Evolutionary conservation across 1,284 basidiomycete species (phyloP), one percentile per base, ranked within the genome.

Genomic region (Ustilago loliicola): DNA sequence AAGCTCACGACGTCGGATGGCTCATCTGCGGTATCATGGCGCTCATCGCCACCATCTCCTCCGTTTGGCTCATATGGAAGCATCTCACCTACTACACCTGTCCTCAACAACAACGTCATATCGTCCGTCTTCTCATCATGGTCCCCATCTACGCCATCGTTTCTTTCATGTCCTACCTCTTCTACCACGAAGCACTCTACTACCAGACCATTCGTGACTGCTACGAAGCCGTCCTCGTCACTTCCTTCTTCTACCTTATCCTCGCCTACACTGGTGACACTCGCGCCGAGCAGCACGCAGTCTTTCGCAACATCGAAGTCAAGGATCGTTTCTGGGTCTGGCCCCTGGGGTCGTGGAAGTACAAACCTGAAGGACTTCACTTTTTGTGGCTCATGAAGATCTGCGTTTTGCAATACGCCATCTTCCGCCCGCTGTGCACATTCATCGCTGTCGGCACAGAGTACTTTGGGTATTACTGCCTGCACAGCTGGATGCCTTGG

Each of bases 321-420:
- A 30, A 34, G 19, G 52, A 61, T 40, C 87, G 88, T 69, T 90
- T 90, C 70, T 94, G 93, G 93, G 88, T 93, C 71, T 91, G 91
- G 81, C 93, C 93, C 0, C 81, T 94, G 3, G 89, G 90, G 0
- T 90, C 88, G 67, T 86, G 92, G 62, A 90, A 89, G 66, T 90
- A 89, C 88, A 91, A 91, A 76, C 92, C 92, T 0, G 32, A 55
- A 27, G 51, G 51, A 0, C 85, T 93, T 19, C 91, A 91, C 75
- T 93, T 93, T 80, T 86, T 94, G 40, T 92, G 93, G 83, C 85
- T 92, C 54, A 92, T 92, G 91, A 93, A 93, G 86, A 73, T 92
- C 90, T 91, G 90, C 21, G 90, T 94, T 11, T 87, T 93, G n/a
- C 93, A 94, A 82, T 93, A 93, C 80, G 92, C 92, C 85, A 89